Evolutionary conservation across 2,329 filamentous ascomycete genomes (phyloP).

Genomic region (Phyllosticta citrichinensis): DNA sequence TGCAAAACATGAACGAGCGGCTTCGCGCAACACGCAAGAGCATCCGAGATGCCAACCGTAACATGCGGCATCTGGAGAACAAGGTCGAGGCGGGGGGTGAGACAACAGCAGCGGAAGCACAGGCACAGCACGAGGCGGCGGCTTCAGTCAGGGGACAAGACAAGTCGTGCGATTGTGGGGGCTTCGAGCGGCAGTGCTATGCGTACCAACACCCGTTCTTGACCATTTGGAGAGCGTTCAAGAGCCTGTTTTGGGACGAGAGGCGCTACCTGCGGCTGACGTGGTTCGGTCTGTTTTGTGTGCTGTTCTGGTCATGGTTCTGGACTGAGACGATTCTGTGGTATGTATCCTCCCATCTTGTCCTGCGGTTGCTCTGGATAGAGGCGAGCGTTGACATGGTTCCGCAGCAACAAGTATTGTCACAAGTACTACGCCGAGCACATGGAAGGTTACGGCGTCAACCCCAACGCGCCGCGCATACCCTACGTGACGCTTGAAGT

Average conservation of each 20-base stretch:
- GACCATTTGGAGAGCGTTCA: constrained; percentile 18
- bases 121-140: background rate
- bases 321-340: constrained; percentile 1
- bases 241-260: constrained; percentile 20
- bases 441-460: constrained; percentile 42
- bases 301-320: constrained; percentile 3
- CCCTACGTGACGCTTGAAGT: constrained; percentile 49
- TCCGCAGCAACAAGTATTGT: constrained; percentile 37
- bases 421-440: constrained; percentile 38
- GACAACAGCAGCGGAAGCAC: background rate
- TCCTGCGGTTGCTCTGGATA: background rate
- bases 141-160: background rate
- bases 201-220: constrained; percentile 2
- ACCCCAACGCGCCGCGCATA: constrained; percentile 42
- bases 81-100: constrained; percentile 22
- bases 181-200: background rate
- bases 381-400: background rate
- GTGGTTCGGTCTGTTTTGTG: constrained; percentile 8
- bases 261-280: background rate
- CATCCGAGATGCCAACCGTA: constrained; percentile 34
- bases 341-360: background rate
- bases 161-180: background rate
- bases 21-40: constrained; percentile 31
- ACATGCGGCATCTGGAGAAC: constrained; percentile 32
- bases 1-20: constrained; percentile 33